A percentile compares a stretch with the other conserved stretches of the same genome.
Evolutionary conservation across 768 basidiomycete species (phyloP).

Genomic region (Floccularia luteovirens): DNA sequence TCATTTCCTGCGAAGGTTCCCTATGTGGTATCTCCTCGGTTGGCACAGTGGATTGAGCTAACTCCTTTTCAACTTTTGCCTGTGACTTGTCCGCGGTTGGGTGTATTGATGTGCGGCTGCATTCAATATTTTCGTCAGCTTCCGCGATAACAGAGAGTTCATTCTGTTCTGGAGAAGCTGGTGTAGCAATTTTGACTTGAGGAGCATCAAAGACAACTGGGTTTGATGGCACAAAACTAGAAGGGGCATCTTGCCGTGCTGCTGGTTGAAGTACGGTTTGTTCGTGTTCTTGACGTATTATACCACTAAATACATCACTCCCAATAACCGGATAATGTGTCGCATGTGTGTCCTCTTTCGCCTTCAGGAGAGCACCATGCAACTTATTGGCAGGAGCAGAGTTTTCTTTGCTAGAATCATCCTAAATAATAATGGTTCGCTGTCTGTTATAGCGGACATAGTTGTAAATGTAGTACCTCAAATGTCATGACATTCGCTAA

Average conservation of each 20-base stretch:
- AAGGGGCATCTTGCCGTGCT: background rate
- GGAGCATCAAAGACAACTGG: background rate
- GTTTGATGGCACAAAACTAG: background rate
- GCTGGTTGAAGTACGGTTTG: no score
- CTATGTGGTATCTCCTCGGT: background rate
- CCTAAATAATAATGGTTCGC: constrained; percentile 14
- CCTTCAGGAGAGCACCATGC: constrained; percentile 34
- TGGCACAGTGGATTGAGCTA: background rate
- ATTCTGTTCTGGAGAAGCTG: constrained; percentile 19
- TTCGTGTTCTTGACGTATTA: no score
- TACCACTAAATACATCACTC: no score
- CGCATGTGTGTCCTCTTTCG: constrained; percentile 17
- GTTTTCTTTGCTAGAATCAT: constrained; percentile 30
- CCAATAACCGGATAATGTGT: no score
- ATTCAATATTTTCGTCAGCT: constrained; percentile 55
- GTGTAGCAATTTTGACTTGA: background rate
- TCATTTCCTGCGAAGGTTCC: constrained; percentile 5
- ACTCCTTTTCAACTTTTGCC: background rate
- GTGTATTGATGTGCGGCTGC: constrained; percentile 19
- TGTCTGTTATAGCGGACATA: background rate
- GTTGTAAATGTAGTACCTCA: constrained; percentile 28
- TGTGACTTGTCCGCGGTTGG: background rate
- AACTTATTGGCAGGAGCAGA: constrained; percentile 34
- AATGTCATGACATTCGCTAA: constrained; percentile 30
- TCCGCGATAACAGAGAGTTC: constrained; percentile 67